Base-by-base conservation (phyloP, 2,329 filamentous ascomycete species). In the Phyllosticta capitalensis region DNA sequence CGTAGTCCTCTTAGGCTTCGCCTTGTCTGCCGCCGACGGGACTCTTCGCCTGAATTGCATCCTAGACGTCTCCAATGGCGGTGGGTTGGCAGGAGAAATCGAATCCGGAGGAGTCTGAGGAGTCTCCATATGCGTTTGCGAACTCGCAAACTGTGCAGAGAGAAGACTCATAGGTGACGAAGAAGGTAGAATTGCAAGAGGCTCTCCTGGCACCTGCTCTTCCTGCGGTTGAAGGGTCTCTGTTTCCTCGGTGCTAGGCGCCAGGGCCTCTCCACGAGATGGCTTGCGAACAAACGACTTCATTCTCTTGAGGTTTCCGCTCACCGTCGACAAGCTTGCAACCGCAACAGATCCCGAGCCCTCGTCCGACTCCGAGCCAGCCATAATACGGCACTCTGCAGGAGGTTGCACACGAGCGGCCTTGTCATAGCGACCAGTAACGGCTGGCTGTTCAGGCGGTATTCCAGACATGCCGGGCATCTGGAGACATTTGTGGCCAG, bases 221-320 rank as follows among this genome's bases (percentile, higher is more conserved):
- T n/a, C 38, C 17, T 45, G 38, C 6, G 38, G 17, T 45, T n/a
- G 38, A 45, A 45, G 12, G 17, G 56, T 30, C 54, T 59, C 51
- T 9, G 22, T 33, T 6, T 24, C 26, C 0, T 59, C 56, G 12
- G 22, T 22, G 4, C 22, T 33, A 9, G 38, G 19, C 5, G 38
- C 19, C 1, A 54, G 22, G 14, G 22, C 5, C 21, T 59, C 56
- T 17, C 56, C 56, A 10, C 56, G 52, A 14, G 58, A 60, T 24
- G 58, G 58, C 50, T 56, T 56, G 9, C 30, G 54, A 20, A 60
- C 58, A 54, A 60, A 60, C 4, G 58, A 60, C 58, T 60, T 60
- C 58, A 60, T 60, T 20, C 50, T n/a, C 49, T 49, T 30, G 3
- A 60, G 28, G 20, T 56, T 50, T 10, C 58, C 58, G 9, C 30